Evolutionary conservation across 148 eudicot species (phyloP), one percentile per base, ranked within the genome.

Genomic region (Vaccinium macrocarpon): DNA sequence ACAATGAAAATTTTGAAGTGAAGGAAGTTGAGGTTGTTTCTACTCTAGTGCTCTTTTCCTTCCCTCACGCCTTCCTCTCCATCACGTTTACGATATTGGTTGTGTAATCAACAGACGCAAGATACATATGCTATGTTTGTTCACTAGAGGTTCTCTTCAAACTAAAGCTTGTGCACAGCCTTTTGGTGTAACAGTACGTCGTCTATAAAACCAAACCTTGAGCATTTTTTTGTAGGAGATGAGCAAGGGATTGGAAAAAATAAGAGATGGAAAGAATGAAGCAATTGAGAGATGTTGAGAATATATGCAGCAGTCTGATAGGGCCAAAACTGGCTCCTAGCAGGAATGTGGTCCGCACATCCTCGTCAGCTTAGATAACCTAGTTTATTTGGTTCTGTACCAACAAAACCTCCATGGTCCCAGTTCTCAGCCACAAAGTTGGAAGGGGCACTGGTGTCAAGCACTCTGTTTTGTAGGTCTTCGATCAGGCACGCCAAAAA

Each of bases 11-110:
- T 79, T 97, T 97, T 88, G 94, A 89, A 81, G 98, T 97, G 85
- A 97, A 95, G 90, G 93, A 94, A 86, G 91, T 95, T 70, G 99
- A 96, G 98, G 99, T 94, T 86, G n/a, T 73, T 32, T 81, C 72
- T 51, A 18, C 15, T 15, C 46, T 64, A 51, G 21, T 25, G 7
- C 77, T 51, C 49, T 16, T 6, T n/a, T 6, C 62, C 78, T 49
- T 79, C 10, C 55, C n/a, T 16, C 19, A 46, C 48, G 27, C 42
- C 25, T n/a, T 25, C 1, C 56, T 21, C 29, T 86, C n/a, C 68
- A 10, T 76, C 51, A 51, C 57, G 13, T 16, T 66, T 6, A 21
- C 12, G 19, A 19, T 18, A 49, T 81, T 68, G 38, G 9, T 66
- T 68, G 76, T 13, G 19, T 68, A 19, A 49, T 14, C 42, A 70